Percentiles rank a stretch among this genome's conserved stretches.
These are phyloP conservation scores for Ceratobasidium sp. DNA, from an alignment of 1,284 basidiomycete genomes.

Conservation along the genomic window DNA sequence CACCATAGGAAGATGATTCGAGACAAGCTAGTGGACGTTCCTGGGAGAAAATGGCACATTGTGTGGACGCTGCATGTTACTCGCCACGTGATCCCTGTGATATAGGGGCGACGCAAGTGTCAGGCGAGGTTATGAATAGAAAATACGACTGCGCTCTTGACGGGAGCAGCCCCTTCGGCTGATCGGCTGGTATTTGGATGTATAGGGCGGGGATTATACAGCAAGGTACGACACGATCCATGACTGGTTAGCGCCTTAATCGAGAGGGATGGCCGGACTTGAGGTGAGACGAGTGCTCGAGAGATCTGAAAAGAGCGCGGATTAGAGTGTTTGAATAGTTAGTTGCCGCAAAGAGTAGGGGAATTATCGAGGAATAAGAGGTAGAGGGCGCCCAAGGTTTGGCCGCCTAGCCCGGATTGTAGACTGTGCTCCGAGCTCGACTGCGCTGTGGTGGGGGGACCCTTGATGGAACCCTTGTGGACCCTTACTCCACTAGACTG, in stretches of 20 bases:
- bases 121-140: too few relatives aligned
- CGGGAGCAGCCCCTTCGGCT: not conserved
- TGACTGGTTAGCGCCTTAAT: not conserved
- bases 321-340: not conserved
- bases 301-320: not conserved
- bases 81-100: too few relatives aligned
- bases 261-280: not conserved
- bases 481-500: not conserved
- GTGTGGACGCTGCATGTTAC: too few relatives aligned
- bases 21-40: too few relatives aligned
- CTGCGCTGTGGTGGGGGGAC: slow-evolving; percentile 6
- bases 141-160: too few relatives aligned
- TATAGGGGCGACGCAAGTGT: too few relatives aligned
- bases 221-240: not conserved
- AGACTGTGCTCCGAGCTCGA: slow-evolving; percentile 12
- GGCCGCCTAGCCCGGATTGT: not conserved
- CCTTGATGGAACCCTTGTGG: not conserved
- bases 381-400: slow-evolving; percentile 7
- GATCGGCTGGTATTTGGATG: not conserved
- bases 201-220: not conserved
- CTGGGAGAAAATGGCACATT: too few relatives aligned
- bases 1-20: too few relatives aligned
- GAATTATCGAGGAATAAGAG: not conserved
- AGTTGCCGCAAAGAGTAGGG: not conserved
- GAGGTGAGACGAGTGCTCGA: slow-evolving; percentile 25